A percentile compares a stretch with the other conserved stretches of the same genome.
Evolutionary conservation across 169 alveolate genomes (phyloP).

Genomic region (Neospora caninum): DNA sequence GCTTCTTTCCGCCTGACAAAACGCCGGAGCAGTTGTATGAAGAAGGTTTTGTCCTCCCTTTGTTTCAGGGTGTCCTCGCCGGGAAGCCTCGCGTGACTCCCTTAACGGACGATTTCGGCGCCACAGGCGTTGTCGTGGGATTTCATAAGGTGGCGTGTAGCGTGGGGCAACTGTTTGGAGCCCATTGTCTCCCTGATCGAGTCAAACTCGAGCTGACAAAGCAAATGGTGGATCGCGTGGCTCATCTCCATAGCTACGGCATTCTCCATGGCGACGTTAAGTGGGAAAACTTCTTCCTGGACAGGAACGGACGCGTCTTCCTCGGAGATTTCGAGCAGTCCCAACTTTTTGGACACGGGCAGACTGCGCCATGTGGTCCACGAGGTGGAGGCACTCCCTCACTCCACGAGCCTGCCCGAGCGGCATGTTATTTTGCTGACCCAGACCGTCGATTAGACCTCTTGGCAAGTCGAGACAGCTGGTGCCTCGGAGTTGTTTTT

Average conservation of each 20-base stretch:
- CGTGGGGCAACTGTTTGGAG: not conserved
- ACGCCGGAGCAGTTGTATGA: slow-evolving; percentile 1
- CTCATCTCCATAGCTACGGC: slow-evolving; percentile 28
- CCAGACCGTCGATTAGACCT: not conserved
- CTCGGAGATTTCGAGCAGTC: slow-evolving; percentile 43
- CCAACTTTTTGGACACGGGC: not conserved
- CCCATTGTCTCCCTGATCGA: not conserved
- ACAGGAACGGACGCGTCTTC: slow-evolving; percentile 27
- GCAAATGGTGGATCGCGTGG: slow-evolving; percentile 11
- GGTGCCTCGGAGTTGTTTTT: slow-evolving; percentile 32
- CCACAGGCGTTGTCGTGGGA: not conserved
- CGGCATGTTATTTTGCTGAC: not conserved
- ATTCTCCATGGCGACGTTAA: slow-evolving; percentile 47
- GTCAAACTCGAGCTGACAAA: slow-evolving; percentile 8
- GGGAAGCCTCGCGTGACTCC: not conserved
- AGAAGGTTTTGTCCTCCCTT: not conserved
- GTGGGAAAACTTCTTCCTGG: slow-evolving; percentile 42
- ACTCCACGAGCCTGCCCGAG: slow-evolving; percentile 1
- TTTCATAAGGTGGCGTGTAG: slow-evolving; percentile 32
- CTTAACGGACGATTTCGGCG: not conserved
- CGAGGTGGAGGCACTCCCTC: slow-evolving; percentile 30
- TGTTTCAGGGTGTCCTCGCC: not conserved
- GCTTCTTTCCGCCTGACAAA: not conserved
- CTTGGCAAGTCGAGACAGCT: not conserved
- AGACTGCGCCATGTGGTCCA: slow-evolving; percentile 18